Base-by-base conservation (phyloP, 768 basidiomycete genomes). In the Trametes cinnabarina region DNA sequence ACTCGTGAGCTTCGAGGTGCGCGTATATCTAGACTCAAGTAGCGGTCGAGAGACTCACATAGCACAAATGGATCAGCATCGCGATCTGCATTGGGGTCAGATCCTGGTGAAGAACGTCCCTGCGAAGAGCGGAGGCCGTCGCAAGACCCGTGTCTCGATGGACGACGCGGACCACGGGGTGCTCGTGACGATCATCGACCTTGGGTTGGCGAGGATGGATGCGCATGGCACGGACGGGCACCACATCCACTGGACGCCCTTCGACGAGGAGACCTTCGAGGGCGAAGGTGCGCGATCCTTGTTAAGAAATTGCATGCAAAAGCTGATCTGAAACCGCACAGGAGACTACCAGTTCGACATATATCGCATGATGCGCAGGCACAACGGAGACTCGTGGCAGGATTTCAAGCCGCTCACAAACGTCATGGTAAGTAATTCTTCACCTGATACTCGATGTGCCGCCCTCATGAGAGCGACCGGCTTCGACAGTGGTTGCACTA, bases 61-160 rank as follows among this genome's bases (percentile, higher is more conserved):
- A n/a, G 35, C 12, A 35, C 12, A 35, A 26, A 25, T 3, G 34
- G 25, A 15, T 47, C 66, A 99, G 96, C 97, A 99, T 73, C 93
- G 97, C 30, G 97, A 99, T 71, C 83, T 99, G n/a, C 97, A 99
- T 66, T 93, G 92, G 84, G 97, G 97, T 20, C 97, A 99, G 71
- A 90, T 99, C 48, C 80, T 99, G 8, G 84, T 98, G 47, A 86
- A 86, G 66, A 77, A 79, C 57, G 56, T 80, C 3, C 72, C 79
- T 22, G 51, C 37, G 65, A 51, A 68, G 46, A 61, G 70, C 70
- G 53, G 43, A 63, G 65, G 61, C 11, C 57, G 20, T 49, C 66
- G 41, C 41, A 54, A 55, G 17, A 44, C 56, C 4, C 70, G 73
- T 30, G 53, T 78, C 28, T 69, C 75, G 23, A 90, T 92, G 90